phyloP scores from a whole-genome alignment of 805 yeast genomes.

The Saturnispora hagleri region DNA sequence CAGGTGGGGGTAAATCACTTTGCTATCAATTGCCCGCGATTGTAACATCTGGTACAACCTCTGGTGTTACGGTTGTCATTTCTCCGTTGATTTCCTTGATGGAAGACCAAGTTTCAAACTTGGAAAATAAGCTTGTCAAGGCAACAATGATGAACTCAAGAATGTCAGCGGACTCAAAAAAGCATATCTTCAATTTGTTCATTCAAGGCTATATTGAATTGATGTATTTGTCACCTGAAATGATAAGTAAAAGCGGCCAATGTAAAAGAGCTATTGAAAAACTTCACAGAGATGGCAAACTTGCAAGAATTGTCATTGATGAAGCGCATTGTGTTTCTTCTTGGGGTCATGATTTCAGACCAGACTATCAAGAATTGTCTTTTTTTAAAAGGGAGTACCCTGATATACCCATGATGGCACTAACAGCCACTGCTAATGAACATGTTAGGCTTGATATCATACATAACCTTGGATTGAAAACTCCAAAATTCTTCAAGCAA shows the following conservation, averaged over 20 bases:
- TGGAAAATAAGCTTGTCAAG: constrained; percentile 52
- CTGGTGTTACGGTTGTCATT: constrained; percentile 82
- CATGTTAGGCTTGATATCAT: constrained; percentile 81
- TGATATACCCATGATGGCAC: constrained; percentile 82
- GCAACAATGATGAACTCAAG: constrained; percentile 89
- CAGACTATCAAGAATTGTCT: constrained; percentile 80
- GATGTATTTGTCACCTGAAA: constrained; percentile 89
- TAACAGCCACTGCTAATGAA: constrained; percentile 95
- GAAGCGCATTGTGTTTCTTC: constrained; percentile 98
- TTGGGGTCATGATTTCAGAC: constrained; percentile 98
- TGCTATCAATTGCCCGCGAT: constrained; percentile 95
- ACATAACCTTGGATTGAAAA: constrained; percentile 56
- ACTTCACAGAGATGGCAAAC: constrained; percentile 42
- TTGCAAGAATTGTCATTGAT: constrained; percentile 88
- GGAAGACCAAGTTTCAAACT: constrained; percentile 93
- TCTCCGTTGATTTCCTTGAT: constrained; percentile 92
- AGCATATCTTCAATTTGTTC: constrained; percentile 51
- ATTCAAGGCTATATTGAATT: constrained; percentile 60
- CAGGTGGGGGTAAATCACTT: constrained; percentile 96
- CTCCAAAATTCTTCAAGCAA: constrained; percentile 66
- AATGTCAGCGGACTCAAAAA: constrained; percentile 53
- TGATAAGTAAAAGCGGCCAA: constrained; percentile 68
- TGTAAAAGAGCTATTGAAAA: constrained; percentile 54
- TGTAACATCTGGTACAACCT: constrained; percentile 60
- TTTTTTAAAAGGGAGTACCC: constrained; percentile 69